Evolutionary conservation across 352 stramenopile species (phyloP), one percentile per base, ranked within the genome.

Genomic region (Pythium sp.): DNA sequence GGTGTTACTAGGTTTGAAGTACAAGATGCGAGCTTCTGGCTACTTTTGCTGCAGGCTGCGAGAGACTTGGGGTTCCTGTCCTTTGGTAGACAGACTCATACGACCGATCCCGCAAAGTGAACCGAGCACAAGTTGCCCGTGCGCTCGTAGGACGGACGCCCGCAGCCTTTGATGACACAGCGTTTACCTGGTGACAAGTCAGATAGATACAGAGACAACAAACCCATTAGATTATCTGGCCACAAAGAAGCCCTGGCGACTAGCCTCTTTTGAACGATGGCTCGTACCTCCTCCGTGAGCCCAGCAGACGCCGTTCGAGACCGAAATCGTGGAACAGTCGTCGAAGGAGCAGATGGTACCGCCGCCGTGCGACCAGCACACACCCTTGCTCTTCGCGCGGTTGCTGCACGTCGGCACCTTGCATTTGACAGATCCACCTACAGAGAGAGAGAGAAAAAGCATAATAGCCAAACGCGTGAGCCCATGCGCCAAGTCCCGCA

Each of bases 301-400:
- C 78, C 78, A 86, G 64, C 80, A 89, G 11, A 85, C 73, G 14
- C 80, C 80, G 41, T 88, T 88, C 2, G 79, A 86, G n/a, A 86
- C 77, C 0, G 76, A 77, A 62, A 82, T 85, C 3, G 73, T 85
- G 1, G 68, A 71, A 56, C 79, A 87, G n/a, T 68, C 71, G 7
- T 61, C 63, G 66, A 78, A 76, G 0, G 75, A 79, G 68, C 79
- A 87, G 15, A 78, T 64, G 7, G 72, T 87, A 38, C 79, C 79
- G 32, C 79, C 79, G n/a, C 79, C 79, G 58, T 87, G 79, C 18
- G 75, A 84, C 79, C 79, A 87, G 65, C 79, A 87, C 5, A 86
- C 71, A 12, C 80, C 80, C 53, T 82, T 83, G 53, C 77, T 82
- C 65, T 88, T 88, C 22, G 78, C 77, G 53, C 77, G 78, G 59